Base-by-base conservation (phyloP, 1,284 basidiomycete species). In the Ustilago crameri region DNA sequence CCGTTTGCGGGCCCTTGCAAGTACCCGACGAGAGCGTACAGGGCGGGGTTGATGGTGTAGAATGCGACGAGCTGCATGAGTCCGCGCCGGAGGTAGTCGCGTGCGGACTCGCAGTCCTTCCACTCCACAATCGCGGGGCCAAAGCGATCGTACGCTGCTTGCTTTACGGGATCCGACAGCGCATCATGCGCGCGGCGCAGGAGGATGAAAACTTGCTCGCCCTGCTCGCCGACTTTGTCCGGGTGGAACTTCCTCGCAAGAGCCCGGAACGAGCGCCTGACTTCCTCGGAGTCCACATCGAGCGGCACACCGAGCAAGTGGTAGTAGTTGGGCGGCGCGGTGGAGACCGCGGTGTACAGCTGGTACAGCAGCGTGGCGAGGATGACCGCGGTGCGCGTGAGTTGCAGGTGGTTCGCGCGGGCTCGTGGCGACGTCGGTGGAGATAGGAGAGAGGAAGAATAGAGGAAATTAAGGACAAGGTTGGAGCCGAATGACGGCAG, bases 121-220 rank as follows among this genome's bases (percentile, higher is more conserved):
- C 92, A 93, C 0, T 75, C 79, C 22, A 92, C 72, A 3, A 90
- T 89, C 27, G 89, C 88, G 3, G 91, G 89, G 0, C 92, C 92
- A 77, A 94, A 94, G 60, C 91, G 75, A 51, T 95, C 93, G 82
- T 95, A 95, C 0, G 92, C 93, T 84, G 92, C 93, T 45, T 92
- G 85, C 59, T 90, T 89, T 1, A 88, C 86, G 0, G 93, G 91
- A 73, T 93, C 88, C 61, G 89, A 91, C 30, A 95, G 83, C 0
- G 89, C 89, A 80, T 95, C 92, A 78, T 90, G 93, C 18, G 90
- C 91, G 73, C 89, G 87, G 51, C 92, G 86, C 2, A 91, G 88
- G 26, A 85, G 79, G 58, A 93, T 91, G 80, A 94, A 95, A 44
- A 89, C 65, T 5, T 86, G 86, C 61, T 89, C 88, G 2, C 89